phyloP scores from a whole-genome alignment of 768 basidiomycete genomes.

The Lentinula lateritia region DNA sequence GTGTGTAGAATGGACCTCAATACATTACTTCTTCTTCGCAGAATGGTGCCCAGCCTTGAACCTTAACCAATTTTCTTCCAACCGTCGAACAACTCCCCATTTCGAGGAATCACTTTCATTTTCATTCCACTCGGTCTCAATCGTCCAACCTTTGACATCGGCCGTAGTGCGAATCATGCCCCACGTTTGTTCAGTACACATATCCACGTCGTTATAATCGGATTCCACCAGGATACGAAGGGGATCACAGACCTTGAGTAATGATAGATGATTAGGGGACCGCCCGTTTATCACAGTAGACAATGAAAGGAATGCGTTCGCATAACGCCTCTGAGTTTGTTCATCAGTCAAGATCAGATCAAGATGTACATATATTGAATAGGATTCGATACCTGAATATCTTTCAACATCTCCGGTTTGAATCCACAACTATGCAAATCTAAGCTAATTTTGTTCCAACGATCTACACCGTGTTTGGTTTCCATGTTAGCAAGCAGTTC shows the following conservation, averaged over 20 bases:
- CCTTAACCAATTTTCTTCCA: conserved; percentile 67
- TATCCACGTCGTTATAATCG: conserved; percentile 68
- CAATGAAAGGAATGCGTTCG: conserved; percentile 81
- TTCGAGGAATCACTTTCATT: conserved; percentile 22
- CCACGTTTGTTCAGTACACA: conserved; percentile 62
- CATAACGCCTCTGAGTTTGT: conserved; percentile 53
- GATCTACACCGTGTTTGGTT: conserved; percentile 43
- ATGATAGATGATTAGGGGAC: conserved; percentile 52
- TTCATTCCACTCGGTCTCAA: conserved; percentile 58
- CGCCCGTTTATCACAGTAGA: conserved; percentile 83
- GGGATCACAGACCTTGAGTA: conserved; percentile 61
- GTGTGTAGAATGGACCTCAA: not conserved
- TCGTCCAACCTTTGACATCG: conserved; percentile 67
- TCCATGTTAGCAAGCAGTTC: conserved; percentile 60
- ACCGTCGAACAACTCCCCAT: conserved; percentile 62
- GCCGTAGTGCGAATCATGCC: conserved; percentile 72
- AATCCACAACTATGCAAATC: conserved; percentile 91
- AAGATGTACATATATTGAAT: not conserved
- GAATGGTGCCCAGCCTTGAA: conserved; percentile 50
- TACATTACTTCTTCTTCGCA: not conserved
- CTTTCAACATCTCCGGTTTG: conserved; percentile 68
- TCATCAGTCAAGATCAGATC: not conserved
- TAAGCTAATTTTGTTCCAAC: conserved; percentile 68
- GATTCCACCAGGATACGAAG: conserved; percentile 81
- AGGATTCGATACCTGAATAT: conserved; percentile 54